Evolutionary conservation across 140 eudicot genomes (phyloP).

Genomic region (Senecio squalidus): DNA sequence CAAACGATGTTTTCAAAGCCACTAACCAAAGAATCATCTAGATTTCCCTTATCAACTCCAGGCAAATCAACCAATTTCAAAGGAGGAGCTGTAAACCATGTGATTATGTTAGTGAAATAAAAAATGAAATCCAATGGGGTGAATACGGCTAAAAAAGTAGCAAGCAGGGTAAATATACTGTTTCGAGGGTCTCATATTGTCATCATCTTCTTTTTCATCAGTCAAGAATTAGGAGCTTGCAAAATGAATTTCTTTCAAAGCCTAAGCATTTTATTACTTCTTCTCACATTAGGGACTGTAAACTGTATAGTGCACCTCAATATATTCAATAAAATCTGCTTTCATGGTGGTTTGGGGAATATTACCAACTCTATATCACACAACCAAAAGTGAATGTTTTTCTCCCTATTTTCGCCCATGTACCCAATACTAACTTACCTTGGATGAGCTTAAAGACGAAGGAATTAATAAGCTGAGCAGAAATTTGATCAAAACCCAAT

Average conservation of each 20-base stretch:
- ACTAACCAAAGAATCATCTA: slow-evolving; percentile 89
- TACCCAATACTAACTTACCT: not conserved
- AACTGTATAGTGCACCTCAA: not conserved
- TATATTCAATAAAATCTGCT: not conserved
- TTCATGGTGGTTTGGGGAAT: not conserved
- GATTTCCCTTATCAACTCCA: slow-evolving; percentile 85
- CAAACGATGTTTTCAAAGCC: not conserved
- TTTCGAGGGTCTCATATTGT: too few relatives aligned
- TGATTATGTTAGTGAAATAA: not conserved
- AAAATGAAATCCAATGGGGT: not conserved
- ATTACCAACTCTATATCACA: not conserved
- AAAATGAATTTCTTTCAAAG: not conserved
- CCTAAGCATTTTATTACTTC: not conserved
- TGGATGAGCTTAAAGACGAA: not conserved
- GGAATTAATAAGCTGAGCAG: not conserved
- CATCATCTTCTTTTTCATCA: too few relatives aligned
- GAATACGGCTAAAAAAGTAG: not conserved
- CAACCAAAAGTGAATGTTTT: not conserved
- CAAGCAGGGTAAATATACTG: not conserved
- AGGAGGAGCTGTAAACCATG: slow-evolving; percentile 65
- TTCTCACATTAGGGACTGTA: not conserved
- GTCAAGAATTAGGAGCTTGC: not conserved
- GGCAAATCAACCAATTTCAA: slow-evolving; percentile 90
- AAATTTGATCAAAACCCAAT: not conserved
- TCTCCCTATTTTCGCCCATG: not conserved